phyloP scores from a whole-genome alignment of 1,284 basidiomycete species.

The Ustilago tritici region DNA sequence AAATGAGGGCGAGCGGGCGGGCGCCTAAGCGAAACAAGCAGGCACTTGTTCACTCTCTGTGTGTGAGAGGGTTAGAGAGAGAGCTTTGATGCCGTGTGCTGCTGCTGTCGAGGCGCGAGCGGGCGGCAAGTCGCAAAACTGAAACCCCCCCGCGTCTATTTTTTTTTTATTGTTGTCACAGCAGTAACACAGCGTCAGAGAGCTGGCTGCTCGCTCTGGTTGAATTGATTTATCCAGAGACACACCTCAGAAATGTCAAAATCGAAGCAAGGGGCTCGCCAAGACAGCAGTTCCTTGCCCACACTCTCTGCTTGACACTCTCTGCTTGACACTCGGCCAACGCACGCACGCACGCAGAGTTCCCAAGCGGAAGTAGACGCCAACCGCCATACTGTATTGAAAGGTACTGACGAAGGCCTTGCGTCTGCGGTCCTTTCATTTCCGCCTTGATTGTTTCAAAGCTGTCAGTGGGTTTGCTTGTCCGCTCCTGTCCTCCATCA shows the following conservation, averaged over 20 bases:
- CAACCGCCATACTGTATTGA: neutral
- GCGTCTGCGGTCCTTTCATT: neutral
- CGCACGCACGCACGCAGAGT: conserved; percentile 1
- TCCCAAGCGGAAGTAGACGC: neutral
- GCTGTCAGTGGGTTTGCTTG: neutral
- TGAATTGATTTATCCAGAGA: conserved; percentile 4
- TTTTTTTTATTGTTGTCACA: neutral
- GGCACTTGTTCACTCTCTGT: neutral
- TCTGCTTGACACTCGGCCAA: neutral
- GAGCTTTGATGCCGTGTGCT: neutral
- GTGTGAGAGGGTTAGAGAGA: neutral
- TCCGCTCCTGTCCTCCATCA: neutral
- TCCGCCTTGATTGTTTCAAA: neutral
- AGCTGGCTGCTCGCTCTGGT: neutral
- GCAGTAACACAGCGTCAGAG: neutral
- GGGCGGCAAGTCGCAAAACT: neutral
- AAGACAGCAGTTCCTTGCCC: neutral
- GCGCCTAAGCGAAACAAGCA: neutral
- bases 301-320: neutral
- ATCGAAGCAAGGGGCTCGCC: conserved; percentile 12
- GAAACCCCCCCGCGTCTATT: neutral
- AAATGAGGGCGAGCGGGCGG: neutral
- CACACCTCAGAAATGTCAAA: neutral
- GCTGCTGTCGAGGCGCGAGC: neutral
- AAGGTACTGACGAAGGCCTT: neutral